These are phyloP conservation scores for Fraxinus floribunda DNA, from an alignment of 305 asterid genomes.

Conservation along the genomic window DNA sequence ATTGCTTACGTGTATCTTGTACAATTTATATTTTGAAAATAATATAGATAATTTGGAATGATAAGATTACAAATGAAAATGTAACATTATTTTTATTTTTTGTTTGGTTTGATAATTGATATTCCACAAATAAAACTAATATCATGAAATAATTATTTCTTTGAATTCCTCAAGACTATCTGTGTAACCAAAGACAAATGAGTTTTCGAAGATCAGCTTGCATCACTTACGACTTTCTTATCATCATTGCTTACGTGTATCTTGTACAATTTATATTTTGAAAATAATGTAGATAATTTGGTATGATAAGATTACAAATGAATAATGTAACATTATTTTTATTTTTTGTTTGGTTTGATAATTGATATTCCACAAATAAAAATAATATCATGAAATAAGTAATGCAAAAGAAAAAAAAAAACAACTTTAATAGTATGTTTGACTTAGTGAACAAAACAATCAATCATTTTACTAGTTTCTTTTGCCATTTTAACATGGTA, in stretches of 20 bases:
- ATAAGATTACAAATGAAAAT: not conserved
- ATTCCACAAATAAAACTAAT: not conserved
- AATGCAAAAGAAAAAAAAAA: not conserved
- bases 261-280: no score
- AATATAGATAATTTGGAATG: not conserved
- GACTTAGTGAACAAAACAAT: not conserved
- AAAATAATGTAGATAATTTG: not conserved
- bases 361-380: not conserved
- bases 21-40: no score
- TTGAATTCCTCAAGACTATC: not conserved
- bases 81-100: not conserved
- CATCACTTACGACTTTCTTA: not conserved
- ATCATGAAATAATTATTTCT: not conserved
- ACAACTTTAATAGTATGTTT: not conserved
- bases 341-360: not conserved
- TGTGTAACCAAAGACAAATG: not conserved
- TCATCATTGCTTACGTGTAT: no score
- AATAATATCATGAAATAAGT: not conserved
- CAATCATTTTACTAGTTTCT: not conserved
- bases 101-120: not conserved
- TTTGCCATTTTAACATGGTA: no score
- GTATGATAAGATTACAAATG: not conserved
- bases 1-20: no score
- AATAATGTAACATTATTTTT: not conserved
- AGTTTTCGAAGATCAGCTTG: slow-evolving; percentile 6